Percentiles rank a stretch among this genome's conserved stretches.
These are phyloP conservation scores for Phytopythium boreale DNA, from an alignment of 352 stramenopile genomes.

Conservation along the genomic window DNA sequence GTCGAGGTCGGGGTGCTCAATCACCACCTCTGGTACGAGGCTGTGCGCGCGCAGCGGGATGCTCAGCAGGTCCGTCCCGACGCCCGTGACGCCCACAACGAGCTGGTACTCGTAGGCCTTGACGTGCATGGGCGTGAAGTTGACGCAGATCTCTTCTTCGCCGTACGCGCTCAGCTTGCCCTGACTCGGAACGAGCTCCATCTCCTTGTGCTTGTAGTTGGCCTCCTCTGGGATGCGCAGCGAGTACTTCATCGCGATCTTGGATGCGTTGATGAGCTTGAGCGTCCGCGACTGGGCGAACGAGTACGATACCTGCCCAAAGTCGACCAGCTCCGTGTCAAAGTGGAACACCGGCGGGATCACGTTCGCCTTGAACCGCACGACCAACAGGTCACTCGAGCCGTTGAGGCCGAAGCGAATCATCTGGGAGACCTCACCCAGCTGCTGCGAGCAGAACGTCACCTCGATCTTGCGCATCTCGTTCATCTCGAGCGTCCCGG, in stretches of 20 bases:
- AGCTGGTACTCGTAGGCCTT: constrained; percentile 92
- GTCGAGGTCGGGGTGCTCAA: constrained; percentile 72
- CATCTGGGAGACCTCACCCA: constrained; percentile 86
- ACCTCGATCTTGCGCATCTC: constrained; percentile 84
- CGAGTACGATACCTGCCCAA: constrained; percentile 90
- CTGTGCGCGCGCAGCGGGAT: constrained; percentile 90
- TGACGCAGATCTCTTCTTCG: constrained; percentile 77
- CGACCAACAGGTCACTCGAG: constrained; percentile 77
- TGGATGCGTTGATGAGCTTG: constrained; percentile 91
- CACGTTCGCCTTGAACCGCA: constrained; percentile 87
- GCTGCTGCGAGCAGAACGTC: constrained; percentile 80
- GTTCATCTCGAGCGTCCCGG: constrained; percentile 65
- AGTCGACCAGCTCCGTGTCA: constrained; percentile 88
- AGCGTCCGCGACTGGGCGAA: constrained; percentile 77
- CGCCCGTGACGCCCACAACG: constrained; percentile 87
- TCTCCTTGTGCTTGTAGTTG: constrained; percentile 88
- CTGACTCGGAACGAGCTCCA: constrained; percentile 72
- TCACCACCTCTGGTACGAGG: constrained; percentile 70
- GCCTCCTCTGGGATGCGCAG: constrained; percentile 92
- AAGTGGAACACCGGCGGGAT: constrained; percentile 94
- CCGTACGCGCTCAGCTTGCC: constrained; percentile 83
- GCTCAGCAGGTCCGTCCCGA: constrained; percentile 87
- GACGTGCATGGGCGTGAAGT: constrained; percentile 86
- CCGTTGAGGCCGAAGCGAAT: constrained; percentile 87
- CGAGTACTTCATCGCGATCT: constrained; percentile 90